phyloP scores from a whole-genome alignment of 257 asterid genomes.

The Solanum stenotomum region DNA sequence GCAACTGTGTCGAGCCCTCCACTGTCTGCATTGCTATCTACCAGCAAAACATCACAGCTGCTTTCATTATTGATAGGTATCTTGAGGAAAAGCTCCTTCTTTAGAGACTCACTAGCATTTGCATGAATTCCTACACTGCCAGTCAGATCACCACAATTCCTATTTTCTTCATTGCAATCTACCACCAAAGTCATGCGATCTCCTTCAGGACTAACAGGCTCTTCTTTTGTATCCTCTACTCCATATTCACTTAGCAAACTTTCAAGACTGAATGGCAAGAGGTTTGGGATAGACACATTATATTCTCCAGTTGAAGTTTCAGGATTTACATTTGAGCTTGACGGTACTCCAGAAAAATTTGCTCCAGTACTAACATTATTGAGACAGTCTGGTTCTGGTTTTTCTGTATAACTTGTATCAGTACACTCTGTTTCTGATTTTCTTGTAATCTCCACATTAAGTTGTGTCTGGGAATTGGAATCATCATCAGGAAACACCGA shows the following conservation, averaged over 20 bases:
- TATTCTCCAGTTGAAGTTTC: neutral
- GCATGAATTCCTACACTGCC: neutral
- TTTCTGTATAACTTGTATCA: neutral
- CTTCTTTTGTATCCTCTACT: neutral
- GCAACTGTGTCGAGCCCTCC: neutral
- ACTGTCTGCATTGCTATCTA: neutral
- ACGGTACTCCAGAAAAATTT: slow-evolving; percentile 1
- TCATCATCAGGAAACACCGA: slow-evolving; percentile 7
- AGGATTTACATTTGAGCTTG: slow-evolving; percentile 4
- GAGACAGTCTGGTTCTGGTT: slow-evolving; percentile 8
- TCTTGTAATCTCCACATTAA: slow-evolving; percentile 5
- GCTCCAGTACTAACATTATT: neutral
- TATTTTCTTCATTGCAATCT: neutral
- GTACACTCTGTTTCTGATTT: neutral
- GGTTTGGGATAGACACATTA: neutral
- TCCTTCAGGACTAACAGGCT: neutral
- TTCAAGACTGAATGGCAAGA: neutral
- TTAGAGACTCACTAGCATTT: neutral
- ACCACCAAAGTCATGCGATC: neutral
- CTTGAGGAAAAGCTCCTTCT: slow-evolving; percentile 8
- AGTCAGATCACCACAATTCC: neutral
- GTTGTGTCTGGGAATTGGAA: neutral
- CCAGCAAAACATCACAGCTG: neutral
- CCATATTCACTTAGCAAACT: neutral
- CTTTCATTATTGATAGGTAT: neutral